phyloP scores from a whole-genome alignment of 495 filamentous ascomycete genomes.

The Jackrogersella minutella region DNA sequence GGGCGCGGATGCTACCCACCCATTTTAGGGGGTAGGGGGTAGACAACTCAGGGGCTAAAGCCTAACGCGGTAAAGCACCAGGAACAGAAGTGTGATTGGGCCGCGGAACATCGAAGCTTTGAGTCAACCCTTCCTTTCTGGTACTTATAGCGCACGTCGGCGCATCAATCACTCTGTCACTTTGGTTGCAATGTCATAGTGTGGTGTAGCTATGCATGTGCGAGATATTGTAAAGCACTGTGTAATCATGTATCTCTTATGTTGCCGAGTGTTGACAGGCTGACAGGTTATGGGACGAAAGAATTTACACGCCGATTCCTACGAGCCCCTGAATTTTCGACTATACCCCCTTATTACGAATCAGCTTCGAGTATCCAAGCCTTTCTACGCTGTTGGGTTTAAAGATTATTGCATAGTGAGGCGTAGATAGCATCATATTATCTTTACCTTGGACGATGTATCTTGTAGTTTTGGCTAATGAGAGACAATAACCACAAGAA shows the following conservation, averaged over 20 bases:
- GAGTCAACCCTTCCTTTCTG: slow-evolving; percentile 43
- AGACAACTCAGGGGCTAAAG: slow-evolving; percentile 17
- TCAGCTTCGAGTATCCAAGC: slow-evolving; percentile 15
- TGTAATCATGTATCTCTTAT: slow-evolving; percentile 2
- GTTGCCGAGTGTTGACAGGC: slow-evolving; percentile 2
- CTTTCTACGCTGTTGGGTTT: background rate
- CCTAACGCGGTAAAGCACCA: slow-evolving; percentile 52
- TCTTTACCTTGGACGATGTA: background rate
- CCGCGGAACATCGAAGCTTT: slow-evolving; percentile 49
- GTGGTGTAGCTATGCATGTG: slow-evolving; percentile 17
- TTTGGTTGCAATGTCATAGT: slow-evolving; percentile 17
- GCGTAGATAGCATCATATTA: background rate
- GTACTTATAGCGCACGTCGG: slow-evolving; percentile 33
- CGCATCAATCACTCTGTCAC: slow-evolving; percentile 26
- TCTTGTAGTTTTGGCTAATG: background rate
- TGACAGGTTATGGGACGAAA: too few relatives aligned
- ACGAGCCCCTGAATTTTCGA: slow-evolving; percentile 20
- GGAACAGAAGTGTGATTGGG: slow-evolving; percentile 57
- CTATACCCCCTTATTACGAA: background rate
- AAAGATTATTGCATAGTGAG: too few relatives aligned
- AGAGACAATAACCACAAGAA: background rate
- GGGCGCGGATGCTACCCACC: slow-evolving; percentile 18
- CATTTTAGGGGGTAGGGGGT: slow-evolving; percentile 24
- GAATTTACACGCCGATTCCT: background rate
- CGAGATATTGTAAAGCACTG: background rate